A percentile compares a stretch with the other conserved stretches of the same genome.
Conservation (phyloP, 2,329 filamentous ascomycete species). For the Massarina eburnea region DNA sequence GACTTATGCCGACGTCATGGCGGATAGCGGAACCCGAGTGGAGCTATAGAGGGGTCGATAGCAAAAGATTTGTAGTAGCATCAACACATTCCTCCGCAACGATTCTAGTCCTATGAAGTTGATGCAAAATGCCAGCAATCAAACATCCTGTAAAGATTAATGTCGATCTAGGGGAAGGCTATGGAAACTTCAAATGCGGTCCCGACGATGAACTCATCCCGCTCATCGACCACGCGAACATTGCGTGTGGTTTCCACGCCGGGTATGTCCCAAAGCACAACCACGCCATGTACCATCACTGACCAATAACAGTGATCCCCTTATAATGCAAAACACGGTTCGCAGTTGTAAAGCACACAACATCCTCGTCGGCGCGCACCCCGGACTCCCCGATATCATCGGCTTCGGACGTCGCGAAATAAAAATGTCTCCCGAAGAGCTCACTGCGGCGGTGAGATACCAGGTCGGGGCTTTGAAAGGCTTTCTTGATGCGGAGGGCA, state of each 20-base stretch:
- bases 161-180: conserved; percentile 57
- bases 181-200: conserved; percentile 54
- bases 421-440: conserved; percentile 58
- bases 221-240: conserved; percentile 63
- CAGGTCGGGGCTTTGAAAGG: conserved; percentile 65
- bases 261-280: conserved; percentile 19
- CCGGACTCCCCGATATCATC: conserved; percentile 65
- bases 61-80: neutral
- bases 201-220: conserved; percentile 64
- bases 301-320: conserved; percentile 50
- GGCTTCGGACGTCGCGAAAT: conserved; percentile 67
- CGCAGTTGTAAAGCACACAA: conserved; percentile 59
- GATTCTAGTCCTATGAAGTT: neutral
- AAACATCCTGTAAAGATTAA: conserved; percentile 57
- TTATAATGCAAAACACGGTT: conserved; percentile 66
- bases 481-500: conserved; percentile 59
- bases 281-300: conserved; percentile 4
- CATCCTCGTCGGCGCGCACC: conserved; percentile 63
- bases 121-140: conserved; percentile 49
- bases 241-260: conserved; percentile 63
- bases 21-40: neutral
- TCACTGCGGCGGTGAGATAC: conserved; percentile 61
- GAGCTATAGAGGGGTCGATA: conserved; percentile 3
- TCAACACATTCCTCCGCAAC: neutral
- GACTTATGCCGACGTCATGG: conserved; percentile 7